Evolutionary conservation across 2,329 filamentous ascomycete species (phyloP).

Genomic region (Talaromyces sp.): DNA sequence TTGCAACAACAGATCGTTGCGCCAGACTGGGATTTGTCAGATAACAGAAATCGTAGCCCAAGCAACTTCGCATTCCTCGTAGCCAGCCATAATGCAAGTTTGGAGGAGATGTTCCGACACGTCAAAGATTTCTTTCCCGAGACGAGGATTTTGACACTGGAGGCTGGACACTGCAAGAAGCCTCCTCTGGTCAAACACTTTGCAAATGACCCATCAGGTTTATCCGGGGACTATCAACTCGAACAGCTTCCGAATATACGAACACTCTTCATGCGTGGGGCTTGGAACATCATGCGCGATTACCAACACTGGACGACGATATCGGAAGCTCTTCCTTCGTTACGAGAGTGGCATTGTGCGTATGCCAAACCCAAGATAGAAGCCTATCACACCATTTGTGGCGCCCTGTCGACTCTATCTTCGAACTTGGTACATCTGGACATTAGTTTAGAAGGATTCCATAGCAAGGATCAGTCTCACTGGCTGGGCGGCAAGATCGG

Average conservation of each 20-base stretch:
- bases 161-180: slow-evolving; percentile 75
- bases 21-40: slow-evolving; percentile 30
- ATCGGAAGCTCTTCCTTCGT: slow-evolving; percentile 61
- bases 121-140: slow-evolving; percentile 59
- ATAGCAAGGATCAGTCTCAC: slow-evolving; percentile 63
- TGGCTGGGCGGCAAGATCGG: slow-evolving; percentile 49
- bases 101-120: slow-evolving; percentile 68
- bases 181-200: slow-evolving; percentile 66
- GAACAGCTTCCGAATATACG: slow-evolving; percentile 57
- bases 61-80: slow-evolving; percentile 35
- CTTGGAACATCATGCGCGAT: slow-evolving; percentile 72
- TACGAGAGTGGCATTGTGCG: slow-evolving; percentile 56
- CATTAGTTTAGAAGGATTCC: slow-evolving; percentile 70
- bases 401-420: slow-evolving; percentile 60
- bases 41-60: slow-evolving; percentile 23
- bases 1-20: slow-evolving; percentile 12
- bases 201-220: slow-evolving; percentile 35
- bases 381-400: slow-evolving; percentile 68
- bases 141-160: slow-evolving; percentile 66
- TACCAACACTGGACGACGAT: slow-evolving; percentile 63
- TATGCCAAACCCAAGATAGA: slow-evolving; percentile 71
- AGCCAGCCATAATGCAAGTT: slow-evolving; percentile 62
- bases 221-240: slow-evolving; percentile 38
- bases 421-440: slow-evolving; percentile 61
- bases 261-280: slow-evolving; percentile 70